Percentiles rank a stretch among this genome's conserved stretches.
Evolutionary conservation across 306 rosid species (phyloP).

Genomic region (Fragaria ananassa): DNA sequence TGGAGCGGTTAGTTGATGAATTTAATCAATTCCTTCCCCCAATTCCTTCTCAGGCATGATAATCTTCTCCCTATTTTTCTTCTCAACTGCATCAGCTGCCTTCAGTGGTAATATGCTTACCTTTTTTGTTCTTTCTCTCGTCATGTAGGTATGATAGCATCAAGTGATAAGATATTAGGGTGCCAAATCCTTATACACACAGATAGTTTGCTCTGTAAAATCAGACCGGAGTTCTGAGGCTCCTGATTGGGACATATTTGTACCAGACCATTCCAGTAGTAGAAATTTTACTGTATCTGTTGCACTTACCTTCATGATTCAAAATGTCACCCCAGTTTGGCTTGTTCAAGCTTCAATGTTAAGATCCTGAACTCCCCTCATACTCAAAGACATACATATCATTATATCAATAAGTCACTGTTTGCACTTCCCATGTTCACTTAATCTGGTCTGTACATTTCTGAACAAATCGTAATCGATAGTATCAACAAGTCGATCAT

Average conservation of each 20-base stretch:
- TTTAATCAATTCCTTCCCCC: conserved; percentile 30
- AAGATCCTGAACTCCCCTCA: neutral
- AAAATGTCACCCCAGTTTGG: neutral
- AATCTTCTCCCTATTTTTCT: conserved; percentile 13
- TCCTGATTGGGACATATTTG: neutral
- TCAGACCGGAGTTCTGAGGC: neutral
- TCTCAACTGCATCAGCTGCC: conserved; percentile 19
- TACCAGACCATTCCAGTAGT: conserved; percentile 1
- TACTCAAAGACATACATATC: neutral
- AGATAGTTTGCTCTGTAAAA: conserved; percentile 9
- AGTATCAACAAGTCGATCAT: neutral
- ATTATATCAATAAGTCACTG: neutral
- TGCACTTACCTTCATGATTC: neutral
- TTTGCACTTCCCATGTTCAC: neutral
- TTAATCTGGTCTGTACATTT: neutral
- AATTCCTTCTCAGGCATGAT: conserved; percentile 45
- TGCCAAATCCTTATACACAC: conserved; percentile 8
- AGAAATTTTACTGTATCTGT: neutral
- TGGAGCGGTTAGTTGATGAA: conserved; percentile 69
- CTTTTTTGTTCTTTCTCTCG: neutral
- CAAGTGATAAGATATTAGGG: conserved; percentile 14
- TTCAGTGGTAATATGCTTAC: conserved; percentile 7
- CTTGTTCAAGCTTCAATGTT: neutral
- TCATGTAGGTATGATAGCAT: conserved; percentile 19
- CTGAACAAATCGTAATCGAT: neutral